Conservation (phyloP, 2,329 filamentous ascomycete species). For the Beauveria australis region DNA sequence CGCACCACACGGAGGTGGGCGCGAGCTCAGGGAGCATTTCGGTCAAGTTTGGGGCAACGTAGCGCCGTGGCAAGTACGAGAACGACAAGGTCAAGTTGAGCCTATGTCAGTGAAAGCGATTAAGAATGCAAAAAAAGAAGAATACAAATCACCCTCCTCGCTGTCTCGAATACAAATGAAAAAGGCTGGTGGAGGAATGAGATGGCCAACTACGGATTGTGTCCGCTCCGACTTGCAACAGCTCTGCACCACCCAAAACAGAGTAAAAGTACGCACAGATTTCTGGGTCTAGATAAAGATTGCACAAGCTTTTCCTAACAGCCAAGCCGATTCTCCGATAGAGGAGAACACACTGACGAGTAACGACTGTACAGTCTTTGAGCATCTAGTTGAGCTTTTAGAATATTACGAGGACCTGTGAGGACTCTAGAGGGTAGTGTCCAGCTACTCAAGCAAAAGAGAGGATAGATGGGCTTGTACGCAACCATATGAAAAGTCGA, state of each 20-base stretch:
- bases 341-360: constrained; percentile 8
- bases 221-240: no score
- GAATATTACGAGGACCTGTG: constrained; percentile 1
- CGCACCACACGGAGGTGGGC: neutral
- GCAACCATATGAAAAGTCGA: constrained; percentile 12
- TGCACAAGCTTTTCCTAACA: no score
- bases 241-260: no score
- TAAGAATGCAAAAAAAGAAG: no score
- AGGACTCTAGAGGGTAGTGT: no score
- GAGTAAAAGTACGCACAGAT: no score
- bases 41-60: neutral
- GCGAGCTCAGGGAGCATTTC: neutral
- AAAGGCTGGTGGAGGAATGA: no score
- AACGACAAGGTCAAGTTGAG: no score
- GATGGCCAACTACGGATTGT: no score
- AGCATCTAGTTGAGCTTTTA: constrained; percentile 10
- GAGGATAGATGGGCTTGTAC: constrained; percentile 12
- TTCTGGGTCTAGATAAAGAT: no score
- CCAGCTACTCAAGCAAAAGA: constrained; percentile 6
- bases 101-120: neutral
- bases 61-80: neutral
- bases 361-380: constrained; percentile 11
- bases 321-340: neutral
- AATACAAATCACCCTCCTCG: no score
- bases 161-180: no score